Evolutionary conservation across 768 basidiomycete species (phyloP).

Genomic region (Boletus rubescentipes): DNA sequence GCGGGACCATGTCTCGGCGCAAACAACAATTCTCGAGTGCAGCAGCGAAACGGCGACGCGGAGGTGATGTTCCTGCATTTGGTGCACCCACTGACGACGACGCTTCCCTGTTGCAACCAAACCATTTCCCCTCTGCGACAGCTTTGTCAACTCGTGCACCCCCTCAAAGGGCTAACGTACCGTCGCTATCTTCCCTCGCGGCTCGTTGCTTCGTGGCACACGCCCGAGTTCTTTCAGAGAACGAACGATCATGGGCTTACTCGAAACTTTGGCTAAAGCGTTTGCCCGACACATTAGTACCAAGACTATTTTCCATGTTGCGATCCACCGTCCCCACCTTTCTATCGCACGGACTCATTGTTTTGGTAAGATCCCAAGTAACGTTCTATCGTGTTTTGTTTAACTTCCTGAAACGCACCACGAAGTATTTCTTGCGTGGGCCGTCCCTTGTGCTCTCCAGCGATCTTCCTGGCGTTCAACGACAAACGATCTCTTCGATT

Average conservation of each 20-base stretch:
- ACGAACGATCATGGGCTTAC: slow-evolving; percentile 40
- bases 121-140: slow-evolving; percentile 48
- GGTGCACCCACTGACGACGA: slow-evolving; percentile 50
- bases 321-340: slow-evolving; percentile 48
- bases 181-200: slow-evolving; percentile 49
- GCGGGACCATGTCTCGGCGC: slow-evolving; percentile 13
- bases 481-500: slow-evolving; percentile 49
- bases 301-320: slow-evolving; percentile 52
- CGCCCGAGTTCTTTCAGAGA: slow-evolving; percentile 40
- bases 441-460: slow-evolving; percentile 45
- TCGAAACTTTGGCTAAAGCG: slow-evolving; percentile 40
- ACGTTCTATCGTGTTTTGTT: neutral
- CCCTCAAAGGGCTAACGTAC: slow-evolving; percentile 32
- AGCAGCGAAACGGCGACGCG: slow-evolving; percentile 17
- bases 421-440: slow-evolving; percentile 62
- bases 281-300: slow-evolving; percentile 53
- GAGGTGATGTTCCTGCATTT: slow-evolving; percentile 25
- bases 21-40: slow-evolving; percentile 1
- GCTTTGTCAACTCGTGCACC: slow-evolving; percentile 47
- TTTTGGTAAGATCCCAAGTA: slow-evolving; percentile 40
- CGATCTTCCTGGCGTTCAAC: slow-evolving; percentile 52
- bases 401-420: neutral
- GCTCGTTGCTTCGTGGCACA: slow-evolving; percentile 51
- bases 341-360: slow-evolving; percentile 55
- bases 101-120: slow-evolving; percentile 34